These are phyloP conservation scores for Martiniozyma asiatica DNA, from an alignment of 1,139 yeast species.

Conservation along the genomic window DNA sequence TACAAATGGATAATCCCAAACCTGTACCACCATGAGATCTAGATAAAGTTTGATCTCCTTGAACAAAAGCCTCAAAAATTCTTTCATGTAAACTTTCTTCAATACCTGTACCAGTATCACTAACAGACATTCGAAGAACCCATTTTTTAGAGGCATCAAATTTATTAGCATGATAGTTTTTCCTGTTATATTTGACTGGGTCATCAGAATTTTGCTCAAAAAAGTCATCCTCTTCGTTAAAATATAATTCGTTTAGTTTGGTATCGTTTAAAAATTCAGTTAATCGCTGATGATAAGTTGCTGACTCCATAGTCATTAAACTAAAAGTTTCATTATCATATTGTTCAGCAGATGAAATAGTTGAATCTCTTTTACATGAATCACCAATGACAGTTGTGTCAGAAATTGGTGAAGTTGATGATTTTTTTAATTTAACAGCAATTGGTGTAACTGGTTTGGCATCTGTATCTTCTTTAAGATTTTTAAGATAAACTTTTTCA, in stretches of 20 bases:
- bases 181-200: conserved; percentile 25
- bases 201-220: conserved; percentile 8
- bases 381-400: conserved; percentile 1
- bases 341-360: conserved; percentile 3
- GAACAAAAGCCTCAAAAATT: conserved; percentile 92
- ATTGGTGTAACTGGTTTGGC: conserved; percentile 9
- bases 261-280: conserved; percentile 12
- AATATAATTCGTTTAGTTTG: conserved; percentile 9
- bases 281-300: conserved; percentile 14
- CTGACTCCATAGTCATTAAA: conserved; percentile 16
- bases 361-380: no score
- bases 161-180: conserved; percentile 25
- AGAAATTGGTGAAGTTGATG: background rate
- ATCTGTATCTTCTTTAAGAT: conserved; percentile 9
- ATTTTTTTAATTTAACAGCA: background rate
- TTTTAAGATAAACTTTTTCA: conserved; percentile 27
- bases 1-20: conserved; percentile 82
- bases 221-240: conserved; percentile 11
- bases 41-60: conserved; percentile 89
- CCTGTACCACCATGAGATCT: conserved; percentile 95
- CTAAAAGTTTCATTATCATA: conserved; percentile 11
- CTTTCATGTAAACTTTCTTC: conserved; percentile 66
- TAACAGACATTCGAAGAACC: conserved; percentile 65
- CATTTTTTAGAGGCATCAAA: conserved; percentile 35
- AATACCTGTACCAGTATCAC: conserved; percentile 90